Evolutionary conservation across 2,329 filamentous ascomycete genomes (phyloP), one percentile per base, ranked within the genome.

Genomic region (Pseudogymnoascus sp.): DNA sequence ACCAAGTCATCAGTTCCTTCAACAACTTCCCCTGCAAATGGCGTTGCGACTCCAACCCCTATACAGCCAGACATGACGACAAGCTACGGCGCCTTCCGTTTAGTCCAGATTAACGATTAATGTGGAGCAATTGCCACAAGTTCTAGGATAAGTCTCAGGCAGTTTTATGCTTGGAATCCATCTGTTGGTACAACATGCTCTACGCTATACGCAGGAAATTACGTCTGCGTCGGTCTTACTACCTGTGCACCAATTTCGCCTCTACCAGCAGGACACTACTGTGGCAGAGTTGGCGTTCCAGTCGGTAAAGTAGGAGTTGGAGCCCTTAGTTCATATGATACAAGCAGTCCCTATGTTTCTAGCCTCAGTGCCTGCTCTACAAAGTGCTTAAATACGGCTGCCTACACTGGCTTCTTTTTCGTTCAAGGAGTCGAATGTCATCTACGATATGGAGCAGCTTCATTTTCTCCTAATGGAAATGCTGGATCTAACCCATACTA

Each of bases 1-100:
- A 19, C 38, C n/a, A 40, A 17, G 38, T 19, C 38, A 19, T 40
- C 7, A 40, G 38, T 17, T 10, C n/a, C n/a, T 40, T 42, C 17
- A 5, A 11, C 38, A 21, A 42, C 38, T 42, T 21, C 17, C 2
- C 38, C 38, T 5, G 17, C n/a, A 42, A 42, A 42, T 19, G 17
- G 9, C 17, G 17, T 21, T 21, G 1, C 38, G 1, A 56, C 67
- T 38, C 69, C 68, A 13, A 65, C 63, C 31, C 60, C 65, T 10
- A 62, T 62, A 29, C 56, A 64, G 59, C 67, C 66, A 29, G 66
- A 50, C 13, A 60, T 60, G 19, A 29, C 29, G n/a, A 7, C 46
- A 11, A 60, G 26, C 35, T 63, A 31, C 7, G 31, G 38, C 17
- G 6, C 13, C 6, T 60, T 37, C 35, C 59, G 38, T 60, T 50